These are phyloP conservation scores for Daedalea quercina DNA, from an alignment of 768 basidiomycete genomes.

Conservation along the genomic window DNA sequence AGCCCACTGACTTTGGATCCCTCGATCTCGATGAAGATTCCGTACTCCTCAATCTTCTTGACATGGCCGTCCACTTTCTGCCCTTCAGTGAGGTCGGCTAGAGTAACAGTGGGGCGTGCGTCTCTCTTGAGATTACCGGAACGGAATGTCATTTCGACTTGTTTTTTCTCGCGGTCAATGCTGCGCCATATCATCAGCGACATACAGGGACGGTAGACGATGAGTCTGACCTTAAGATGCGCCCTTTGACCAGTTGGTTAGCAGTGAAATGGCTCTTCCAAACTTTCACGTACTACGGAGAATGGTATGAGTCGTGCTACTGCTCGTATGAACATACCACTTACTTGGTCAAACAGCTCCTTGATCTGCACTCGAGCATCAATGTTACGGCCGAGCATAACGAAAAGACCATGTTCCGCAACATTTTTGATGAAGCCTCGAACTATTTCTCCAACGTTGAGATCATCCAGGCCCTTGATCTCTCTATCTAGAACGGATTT, in stretches of 20 bases:
- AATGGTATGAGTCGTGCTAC: not conserved
- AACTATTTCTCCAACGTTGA: conserved; percentile 68
- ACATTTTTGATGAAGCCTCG: conserved; percentile 89
- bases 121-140: conserved; percentile 47
- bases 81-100: conserved; percentile 62
- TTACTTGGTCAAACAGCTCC: conserved; percentile 84
- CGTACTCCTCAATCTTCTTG: conserved; percentile 81
- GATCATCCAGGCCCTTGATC: conserved; percentile 49
- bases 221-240: conserved; percentile 57
- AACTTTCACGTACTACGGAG: conserved; percentile 83
- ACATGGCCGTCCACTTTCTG: conserved; percentile 77
- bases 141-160: conserved; percentile 89
- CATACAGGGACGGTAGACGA: not conserved
- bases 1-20: conserved; percentile 80
- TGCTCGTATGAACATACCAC: conserved; percentile 9
- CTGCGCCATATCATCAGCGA: conserved; percentile 32
- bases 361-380: conserved; percentile 91
- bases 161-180: conserved; percentile 60
- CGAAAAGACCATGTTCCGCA: conserved; percentile 83
- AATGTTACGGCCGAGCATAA: conserved; percentile 74
- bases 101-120: conserved; percentile 28
- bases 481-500: conserved; percentile 59
- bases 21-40: conserved; percentile 89
- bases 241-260: conserved; percentile 83
- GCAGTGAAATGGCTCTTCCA: conserved; percentile 81